Conservation (phyloP, 139 green algal genomes). For the Limnomonas spitsbergensis region DNA sequence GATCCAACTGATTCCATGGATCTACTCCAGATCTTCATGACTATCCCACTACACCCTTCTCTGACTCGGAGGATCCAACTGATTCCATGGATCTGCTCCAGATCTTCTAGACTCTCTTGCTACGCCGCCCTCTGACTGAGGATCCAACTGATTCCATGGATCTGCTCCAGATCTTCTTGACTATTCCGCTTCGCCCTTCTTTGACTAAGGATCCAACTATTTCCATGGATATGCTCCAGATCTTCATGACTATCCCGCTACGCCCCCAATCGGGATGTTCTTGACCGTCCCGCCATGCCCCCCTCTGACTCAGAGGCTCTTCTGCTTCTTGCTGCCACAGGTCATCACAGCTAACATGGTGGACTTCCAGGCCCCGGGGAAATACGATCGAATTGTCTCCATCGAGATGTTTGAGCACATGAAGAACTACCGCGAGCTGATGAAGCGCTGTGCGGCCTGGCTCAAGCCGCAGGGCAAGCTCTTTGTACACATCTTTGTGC, state of each 20-base stretch:
- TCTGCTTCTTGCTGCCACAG: background rate
- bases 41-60: no score
- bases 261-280: background rate
- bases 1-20: no score
- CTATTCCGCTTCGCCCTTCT: no score
- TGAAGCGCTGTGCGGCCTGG: slow-evolving; percentile 70
- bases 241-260: background rate
- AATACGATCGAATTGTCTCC: slow-evolving; percentile 81
- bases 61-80: no score
- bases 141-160: no score
- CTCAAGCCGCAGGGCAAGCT: slow-evolving; percentile 72
- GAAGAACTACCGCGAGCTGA: slow-evolving; percentile 73
- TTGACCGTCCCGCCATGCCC: background rate
- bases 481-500: slow-evolving; percentile 94
- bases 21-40: no score
- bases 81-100: no score
- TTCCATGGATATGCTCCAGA: no score
- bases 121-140: no score
- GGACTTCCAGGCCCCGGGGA: slow-evolving; percentile 34
- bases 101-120: no score
- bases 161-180: no score
- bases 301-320: background rate
- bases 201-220: no score
- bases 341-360: slow-evolving; percentile 52
- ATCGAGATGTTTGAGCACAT: slow-evolving; percentile 99